Percentiles rank a stretch among this genome's conserved stretches.
These are phyloP conservation scores for Tritrichomonas musculus DNA, from an alignment of 208 protist species.

Conservation along the genomic window DNA sequence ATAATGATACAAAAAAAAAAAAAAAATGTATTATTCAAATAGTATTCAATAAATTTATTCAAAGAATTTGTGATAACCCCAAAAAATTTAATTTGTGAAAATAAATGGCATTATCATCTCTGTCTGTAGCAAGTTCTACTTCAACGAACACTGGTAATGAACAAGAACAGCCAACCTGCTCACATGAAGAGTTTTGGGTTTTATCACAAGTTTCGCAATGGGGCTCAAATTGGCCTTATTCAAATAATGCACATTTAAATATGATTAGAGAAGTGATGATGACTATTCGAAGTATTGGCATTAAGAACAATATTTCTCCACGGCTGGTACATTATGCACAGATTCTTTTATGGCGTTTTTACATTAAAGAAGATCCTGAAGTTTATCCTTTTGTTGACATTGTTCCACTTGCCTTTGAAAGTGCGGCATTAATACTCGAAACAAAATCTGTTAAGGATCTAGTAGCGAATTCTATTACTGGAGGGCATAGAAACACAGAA, in stretches of 20 bases:
- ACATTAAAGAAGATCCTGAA: not conserved
- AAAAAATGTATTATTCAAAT: no score
- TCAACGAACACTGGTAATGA: no score
- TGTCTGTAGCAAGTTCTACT: no score
- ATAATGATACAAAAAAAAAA: no score
- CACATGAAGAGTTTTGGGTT: slow-evolving; percentile 11
- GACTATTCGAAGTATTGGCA: not conserved
- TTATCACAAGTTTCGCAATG: not conserved
- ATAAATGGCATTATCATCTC: no score
- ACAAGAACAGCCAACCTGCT: not conserved
- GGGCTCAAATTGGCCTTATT: not conserved
- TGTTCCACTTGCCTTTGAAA: not conserved
- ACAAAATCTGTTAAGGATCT: not conserved
- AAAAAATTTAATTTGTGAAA: no score
- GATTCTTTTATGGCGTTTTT: not conserved
- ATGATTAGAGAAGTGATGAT: not conserved
- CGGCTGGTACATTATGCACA: not conserved
- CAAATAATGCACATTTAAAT: not conserved
- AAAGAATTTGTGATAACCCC: no score
- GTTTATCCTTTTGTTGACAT: not conserved
- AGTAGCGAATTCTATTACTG: not conserved
- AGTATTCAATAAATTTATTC: no score
- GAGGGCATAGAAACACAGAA: not conserved
- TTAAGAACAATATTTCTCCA: not conserved
- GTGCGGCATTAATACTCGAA: not conserved